Base-by-base conservation (phyloP, 371 early-diverging fungal genomes). In the Mortierella polycephala region DNA sequence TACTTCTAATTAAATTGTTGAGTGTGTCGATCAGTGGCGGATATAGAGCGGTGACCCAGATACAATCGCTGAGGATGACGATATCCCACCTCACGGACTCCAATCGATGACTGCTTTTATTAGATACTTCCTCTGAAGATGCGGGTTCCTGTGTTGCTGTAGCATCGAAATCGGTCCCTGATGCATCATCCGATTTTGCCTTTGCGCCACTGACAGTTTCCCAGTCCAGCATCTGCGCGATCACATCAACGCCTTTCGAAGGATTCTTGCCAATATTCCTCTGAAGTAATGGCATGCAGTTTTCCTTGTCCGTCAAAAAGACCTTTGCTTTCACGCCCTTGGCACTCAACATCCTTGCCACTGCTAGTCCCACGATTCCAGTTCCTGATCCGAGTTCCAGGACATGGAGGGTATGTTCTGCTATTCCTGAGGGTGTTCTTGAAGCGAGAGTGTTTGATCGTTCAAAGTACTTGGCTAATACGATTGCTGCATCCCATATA, bases 311-410 rank as follows among this genome's bases (percentile, higher is more conserved):
- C 0, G 85, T 83, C 8, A 87, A 56, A 2, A 82, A 49, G 3
- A 87, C 80, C 16, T 41, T 63, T 40, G 56, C 67, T 21, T 6
- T 46, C 16, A 64, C 16, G 45, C 55, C 54, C 21, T 56, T 66
- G 13, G 60, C 14, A 41, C 60, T 57, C 47, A 74, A 9, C 49
- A 80, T 42, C 54, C 71, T 64, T 10, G 86, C 85, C 2, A 84
- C 60, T 1, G 83, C 70, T 7, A 89, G 59, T 5, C 86, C 87
- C 9, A 88, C 83, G 9, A 87, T 54, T 2, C 89, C 89, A 0
- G 86, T 85, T 6, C 89, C 89, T 13, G 87, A 68, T 37, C 88
- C 89, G 5, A 87, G 83, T 59, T 87, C 88, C 30, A 87, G 61
- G 1, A 85, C 67, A 0, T 81, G 65, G 39, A 76, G 41, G 2